phyloP scores from a whole-genome alignment of 2,329 filamentous ascomycete genomes.

The Penicillium sp. region DNA sequence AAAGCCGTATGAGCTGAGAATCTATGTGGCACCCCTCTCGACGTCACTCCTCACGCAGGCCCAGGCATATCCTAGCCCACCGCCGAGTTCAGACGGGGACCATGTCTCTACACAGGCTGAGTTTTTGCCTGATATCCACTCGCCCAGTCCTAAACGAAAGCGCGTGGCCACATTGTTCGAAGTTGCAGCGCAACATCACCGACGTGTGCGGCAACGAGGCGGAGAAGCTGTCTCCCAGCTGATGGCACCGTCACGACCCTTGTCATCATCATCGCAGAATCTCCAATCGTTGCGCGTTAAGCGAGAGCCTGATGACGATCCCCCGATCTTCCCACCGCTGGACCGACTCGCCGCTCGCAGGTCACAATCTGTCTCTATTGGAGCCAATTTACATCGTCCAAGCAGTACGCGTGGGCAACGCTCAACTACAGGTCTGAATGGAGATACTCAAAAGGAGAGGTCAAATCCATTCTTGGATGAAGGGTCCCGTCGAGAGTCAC shows the following conservation, averaged over 20 bases:
- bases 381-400: constrained; percentile 23
- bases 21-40: constrained; percentile 37
- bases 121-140: constrained; percentile 36
- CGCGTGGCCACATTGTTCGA: constrained; percentile 41
- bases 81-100: constrained; percentile 18
- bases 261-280: constrained; percentile 27
- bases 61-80: constrained; percentile 32
- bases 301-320: constrained; percentile 32
- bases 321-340: constrained; percentile 20
- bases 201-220: constrained; percentile 36
- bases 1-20: constrained; percentile 28
- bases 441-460: constrained; percentile 19
- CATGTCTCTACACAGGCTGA: constrained; percentile 22
- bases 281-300: constrained; percentile 32
- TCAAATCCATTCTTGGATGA: constrained; percentile 26
- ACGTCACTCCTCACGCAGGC: constrained; percentile 30
- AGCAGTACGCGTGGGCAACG: constrained; percentile 15
- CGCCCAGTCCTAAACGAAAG: constrained; percentile 41
- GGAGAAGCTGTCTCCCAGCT: constrained; percentile 38
- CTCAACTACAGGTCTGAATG: constrained; percentile 6
- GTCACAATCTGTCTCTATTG: constrained; percentile 32
- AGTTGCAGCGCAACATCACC: constrained; percentile 39
- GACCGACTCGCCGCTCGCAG: constrained; percentile 28
- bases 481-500: constrained; percentile 6
- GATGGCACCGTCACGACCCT: constrained; percentile 32